phyloP scores from a whole-genome alignment of 2,329 filamentous ascomycete species.

The Paramyrothecium sp. region DNA sequence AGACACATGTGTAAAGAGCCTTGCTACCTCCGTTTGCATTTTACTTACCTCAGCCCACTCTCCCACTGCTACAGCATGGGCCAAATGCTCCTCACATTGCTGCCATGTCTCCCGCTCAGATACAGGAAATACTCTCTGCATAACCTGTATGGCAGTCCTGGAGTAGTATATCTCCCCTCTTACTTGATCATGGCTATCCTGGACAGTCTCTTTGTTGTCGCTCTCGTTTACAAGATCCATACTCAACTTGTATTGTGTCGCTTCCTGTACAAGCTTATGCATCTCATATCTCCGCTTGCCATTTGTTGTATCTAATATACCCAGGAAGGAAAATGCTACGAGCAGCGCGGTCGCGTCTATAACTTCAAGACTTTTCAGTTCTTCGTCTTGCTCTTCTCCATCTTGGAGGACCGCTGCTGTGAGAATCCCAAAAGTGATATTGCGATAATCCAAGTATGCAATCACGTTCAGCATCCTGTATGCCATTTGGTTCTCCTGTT shows the following conservation, averaged over 20 bases:
- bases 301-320: slow-evolving; percentile 2
- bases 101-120: slow-evolving; percentile 12
- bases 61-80: slow-evolving; percentile 22
- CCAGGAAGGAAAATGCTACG: slow-evolving; percentile 31
- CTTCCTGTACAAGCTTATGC: slow-evolving; percentile 29
- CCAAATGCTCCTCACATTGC: slow-evolving; percentile 22
- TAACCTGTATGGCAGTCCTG: slow-evolving; percentile 15
- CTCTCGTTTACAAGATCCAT: background rate
- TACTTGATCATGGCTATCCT: accelerated
- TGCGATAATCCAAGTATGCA: slow-evolving; percentile 29
- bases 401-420: slow-evolving; percentile 13
- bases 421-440: slow-evolving; percentile 26
- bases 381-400: background rate
- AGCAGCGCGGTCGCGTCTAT: slow-evolving; percentile 22
- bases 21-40: slow-evolving; percentile 8
- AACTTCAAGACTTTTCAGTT: slow-evolving; percentile 15
- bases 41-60: slow-evolving; percentile 19
- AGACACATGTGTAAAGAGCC: slow-evolving; percentile 13
- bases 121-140: slow-evolving; percentile 15
- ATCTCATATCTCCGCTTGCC: slow-evolving; percentile 21
- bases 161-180: slow-evolving; percentile 16
- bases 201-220: background rate
- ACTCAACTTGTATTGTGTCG: slow-evolving; percentile 14
- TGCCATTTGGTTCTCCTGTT: slow-evolving; percentile 20
- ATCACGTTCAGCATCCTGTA: slow-evolving; percentile 26